Percentiles rank a stretch among this genome's conserved stretches.
These are phyloP conservation scores for Synchytrium microbalum DNA, from an alignment of 371 early-diverging fungal species.

Conservation along the genomic window DNA sequence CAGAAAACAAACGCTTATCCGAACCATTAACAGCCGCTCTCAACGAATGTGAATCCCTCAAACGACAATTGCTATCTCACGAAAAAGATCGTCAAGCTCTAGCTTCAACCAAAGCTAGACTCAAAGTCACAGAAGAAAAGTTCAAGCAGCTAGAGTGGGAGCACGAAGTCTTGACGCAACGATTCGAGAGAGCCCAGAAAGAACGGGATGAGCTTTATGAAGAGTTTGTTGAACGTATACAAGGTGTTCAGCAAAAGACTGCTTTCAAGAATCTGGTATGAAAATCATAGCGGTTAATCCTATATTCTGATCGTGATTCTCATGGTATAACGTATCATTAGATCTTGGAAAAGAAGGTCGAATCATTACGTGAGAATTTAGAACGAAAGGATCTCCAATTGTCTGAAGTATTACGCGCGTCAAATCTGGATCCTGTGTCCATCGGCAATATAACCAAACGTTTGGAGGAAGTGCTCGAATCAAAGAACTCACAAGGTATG, in stretches of 20 bases:
- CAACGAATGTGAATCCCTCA: slow-evolving; percentile 45
- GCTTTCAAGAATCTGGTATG: slow-evolving; percentile 49
- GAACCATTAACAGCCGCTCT: slow-evolving; percentile 50
- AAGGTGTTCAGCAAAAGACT: slow-evolving; percentile 51
- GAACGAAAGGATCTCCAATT: slow-evolving; percentile 52
- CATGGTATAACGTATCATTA: slow-evolving; percentile 7
- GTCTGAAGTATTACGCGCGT: slow-evolving; percentile 45
- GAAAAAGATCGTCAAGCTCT: slow-evolving; percentile 52
- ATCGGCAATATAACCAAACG: slow-evolving; percentile 38
- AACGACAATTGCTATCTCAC: slow-evolving; percentile 42
- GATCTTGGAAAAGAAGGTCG: slow-evolving; percentile 52
- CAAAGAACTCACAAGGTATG: slow-evolving; percentile 42
- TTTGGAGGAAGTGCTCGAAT: slow-evolving; percentile 45
- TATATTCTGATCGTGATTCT: not conserved
- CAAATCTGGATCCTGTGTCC: slow-evolving; percentile 45
- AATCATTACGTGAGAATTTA: slow-evolving; percentile 36
- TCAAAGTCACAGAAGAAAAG: slow-evolving; percentile 46
- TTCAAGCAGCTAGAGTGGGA: slow-evolving; percentile 48
- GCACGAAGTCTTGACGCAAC: slow-evolving; percentile 50
- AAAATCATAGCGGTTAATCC: not conserved
- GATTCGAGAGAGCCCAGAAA: slow-evolving; percentile 42
- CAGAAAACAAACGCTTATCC: slow-evolving; percentile 51
- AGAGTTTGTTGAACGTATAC: slow-evolving; percentile 44
- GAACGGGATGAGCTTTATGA: slow-evolving; percentile 49
- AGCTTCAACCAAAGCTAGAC: slow-evolving; percentile 42